Evolutionary conservation across 371 early-diverging fungal genomes (phyloP), one percentile per base, ranked within the genome.

Genomic region (Dinochytrium kinnereticum): DNA sequence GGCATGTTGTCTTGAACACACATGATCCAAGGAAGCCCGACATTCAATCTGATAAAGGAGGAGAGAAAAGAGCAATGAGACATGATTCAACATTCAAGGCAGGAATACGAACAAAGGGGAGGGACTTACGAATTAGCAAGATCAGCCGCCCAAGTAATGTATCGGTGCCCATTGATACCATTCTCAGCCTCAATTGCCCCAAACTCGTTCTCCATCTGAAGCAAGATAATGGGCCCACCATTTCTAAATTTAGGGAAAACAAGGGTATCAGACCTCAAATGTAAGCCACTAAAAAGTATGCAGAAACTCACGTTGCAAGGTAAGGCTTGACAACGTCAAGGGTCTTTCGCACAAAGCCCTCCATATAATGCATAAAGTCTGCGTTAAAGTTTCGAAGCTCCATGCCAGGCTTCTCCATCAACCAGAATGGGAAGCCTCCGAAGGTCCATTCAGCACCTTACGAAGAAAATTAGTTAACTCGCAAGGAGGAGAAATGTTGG

Each of bases 141-240:
- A 26, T 78, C 76, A 28, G 81, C 88, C 30, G 82, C 84, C 87
- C 87, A 88, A 17, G 71, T 31, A 34, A 85, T 82, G 64, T 85
- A 88, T 44, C 70, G 51, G 21, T 81, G 69, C 21, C 88, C 86
- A 34, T 81, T 75, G 0, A 67, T 33, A 36, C 86, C 82, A 51
- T 82, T 76, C 39, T 61, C 61, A 57, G 74, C 33, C 70, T 82
- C 78, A 68, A 79, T 55, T 59, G 74, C 68, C 30, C 80, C 84
- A 39, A 80, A 84, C 74, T 88, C 87, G 72, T 88, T 87, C 72
- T 88, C 89, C 26, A 88, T 84, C 77, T 89, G 89, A 72, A 86
- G 68, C 68, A 83, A 71, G 13, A 87, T 76, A 39, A 87, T 78
- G 2, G 87, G 84, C 0, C 89, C 89, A 17, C 88, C 88, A 37